phyloP scores from a whole-genome alignment of 2,329 filamentous ascomycete genomes.

The Xylaria sp. region DNA sequence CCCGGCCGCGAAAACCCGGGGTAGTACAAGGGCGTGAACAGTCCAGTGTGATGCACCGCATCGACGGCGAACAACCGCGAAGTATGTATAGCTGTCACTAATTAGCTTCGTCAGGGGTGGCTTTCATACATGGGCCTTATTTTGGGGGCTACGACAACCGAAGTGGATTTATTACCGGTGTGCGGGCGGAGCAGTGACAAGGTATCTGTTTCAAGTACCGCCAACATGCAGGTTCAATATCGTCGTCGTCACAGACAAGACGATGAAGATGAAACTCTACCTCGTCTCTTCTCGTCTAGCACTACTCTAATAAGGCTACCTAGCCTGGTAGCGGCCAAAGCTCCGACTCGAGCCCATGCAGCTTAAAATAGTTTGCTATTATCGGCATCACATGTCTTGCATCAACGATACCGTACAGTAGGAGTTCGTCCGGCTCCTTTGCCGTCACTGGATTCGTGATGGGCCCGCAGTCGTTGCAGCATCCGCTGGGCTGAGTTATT shows the following conservation, averaged over 20 bases:
- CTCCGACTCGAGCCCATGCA: not conserved
- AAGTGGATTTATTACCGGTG: not conserved
- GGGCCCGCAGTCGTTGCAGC: not conserved
- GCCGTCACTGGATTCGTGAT: not conserved
- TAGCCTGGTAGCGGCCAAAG: not conserved
- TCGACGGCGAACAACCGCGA: not conserved
- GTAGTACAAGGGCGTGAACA: constrained; percentile 30
- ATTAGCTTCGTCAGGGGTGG: constrained; percentile 3
- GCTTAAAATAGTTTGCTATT: constrained; percentile 17
- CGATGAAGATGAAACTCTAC: constrained; percentile 13
- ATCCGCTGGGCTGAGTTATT: not conserved
- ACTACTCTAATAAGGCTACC: not conserved
- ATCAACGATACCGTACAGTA: not conserved
- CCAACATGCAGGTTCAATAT: not conserved
- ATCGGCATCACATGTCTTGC: constrained; percentile 19
- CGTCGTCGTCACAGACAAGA: constrained; percentile 3
- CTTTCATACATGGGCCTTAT: not conserved
- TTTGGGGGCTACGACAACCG: constrained; percentile 1
- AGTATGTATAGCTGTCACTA: not conserved
- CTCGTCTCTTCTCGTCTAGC: not conserved
- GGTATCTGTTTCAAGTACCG: constrained; percentile 16
- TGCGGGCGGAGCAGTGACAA: constrained; percentile 9
- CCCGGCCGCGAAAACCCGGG: constrained; percentile 34
- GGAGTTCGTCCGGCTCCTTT: not conserved
- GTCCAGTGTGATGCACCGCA: not conserved